Base-by-base conservation (phyloP, 805 yeast genomes). In the Wickerhamomyces ciferrii region DNA sequence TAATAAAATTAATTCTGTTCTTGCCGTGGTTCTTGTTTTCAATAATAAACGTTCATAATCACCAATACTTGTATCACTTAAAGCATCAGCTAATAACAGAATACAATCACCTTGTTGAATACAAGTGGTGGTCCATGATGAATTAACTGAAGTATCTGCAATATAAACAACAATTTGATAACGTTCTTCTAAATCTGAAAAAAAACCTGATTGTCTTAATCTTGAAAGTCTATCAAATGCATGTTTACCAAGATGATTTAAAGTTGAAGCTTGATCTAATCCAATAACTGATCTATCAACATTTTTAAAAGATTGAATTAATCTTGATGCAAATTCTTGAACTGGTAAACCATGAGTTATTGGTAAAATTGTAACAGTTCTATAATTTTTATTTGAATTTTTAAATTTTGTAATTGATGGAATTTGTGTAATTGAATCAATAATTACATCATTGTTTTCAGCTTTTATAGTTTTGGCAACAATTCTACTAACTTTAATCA, bases 51-150 rank as follows among this genome's bases (percentile, higher is more conserved):
- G 71, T 63, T 92, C 99, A 60, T 82, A 90, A 44, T 90, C 97
- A 5, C 98, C 96, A 39, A 88, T 72, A 27, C 77, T 78, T 0
- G 94, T 83, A 25, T 78, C 76, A 18, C 82, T 78, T 8, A 75
- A 70, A 0, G 97, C 95, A 67, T 92, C 91, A 0, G 97, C 97
- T 15, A 94, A 65, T 17, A 94, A 68, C 29, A 94, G 69, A n/a
- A 92, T 81, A 68, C 97, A 91, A 64, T 92, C 98, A 17, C 96
- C 98, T 63, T 92, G 97, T 9, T 91, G 81, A 37, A 92, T 85
- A 63, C 98, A 94, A 0, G 97, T 88, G 9, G 80, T 75, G 0
- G 97, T 88, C 99, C 99, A 92, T 18, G 82, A 75, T 0, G 97
- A 86, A 53, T 81, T 81, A 2, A 85, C 80, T 0, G 86, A 75